Evolutionary conservation across 2,329 filamentous ascomycete species (phyloP).

Genomic region (Knoxdaviesia capensis): DNA sequence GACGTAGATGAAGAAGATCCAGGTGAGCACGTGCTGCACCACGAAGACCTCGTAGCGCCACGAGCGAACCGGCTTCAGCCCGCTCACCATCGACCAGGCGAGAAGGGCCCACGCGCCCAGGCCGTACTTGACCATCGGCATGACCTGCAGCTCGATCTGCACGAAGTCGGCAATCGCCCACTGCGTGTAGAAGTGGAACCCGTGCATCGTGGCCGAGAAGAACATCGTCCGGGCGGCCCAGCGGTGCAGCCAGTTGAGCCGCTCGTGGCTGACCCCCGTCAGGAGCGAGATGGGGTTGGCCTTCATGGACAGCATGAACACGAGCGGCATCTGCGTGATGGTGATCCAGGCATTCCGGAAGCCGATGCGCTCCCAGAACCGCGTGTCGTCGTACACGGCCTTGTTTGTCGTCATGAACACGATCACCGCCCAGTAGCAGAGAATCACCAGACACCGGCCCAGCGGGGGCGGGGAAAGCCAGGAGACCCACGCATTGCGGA

Average conservation of each 20-base stretch:
- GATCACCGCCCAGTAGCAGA: conserved; percentile 37
- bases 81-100: conserved; percentile 43
- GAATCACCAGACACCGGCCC: conserved; percentile 31
- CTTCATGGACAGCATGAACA: conserved; percentile 42
- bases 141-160: conserved; percentile 33
- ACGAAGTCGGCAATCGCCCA: conserved; percentile 42
- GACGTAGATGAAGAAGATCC: conserved; percentile 40
- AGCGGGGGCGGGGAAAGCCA: conserved; percentile 39
- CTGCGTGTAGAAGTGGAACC: conserved; percentile 46
- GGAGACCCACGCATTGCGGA: conserved; percentile 22
- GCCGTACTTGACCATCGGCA: conserved; percentile 47
- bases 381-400: conserved; percentile 27
- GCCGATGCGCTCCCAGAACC: conserved; percentile 43
- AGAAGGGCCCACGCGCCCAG: conserved; percentile 45
- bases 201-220: conserved; percentile 46
- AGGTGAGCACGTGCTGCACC: conserved; percentile 43
- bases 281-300: conserved; percentile 38
- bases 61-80: conserved; percentile 42
- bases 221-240: conserved; percentile 53
- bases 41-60: conserved; percentile 52
- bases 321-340: conserved; percentile 40
- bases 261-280: conserved; percentile 44
- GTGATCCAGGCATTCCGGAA: conserved; percentile 50
- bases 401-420: conserved; percentile 33
- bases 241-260: conserved; percentile 53